Base-by-base conservation (phyloP, 768 basidiomycete species). In the Naematelia aurantialba region DNA sequence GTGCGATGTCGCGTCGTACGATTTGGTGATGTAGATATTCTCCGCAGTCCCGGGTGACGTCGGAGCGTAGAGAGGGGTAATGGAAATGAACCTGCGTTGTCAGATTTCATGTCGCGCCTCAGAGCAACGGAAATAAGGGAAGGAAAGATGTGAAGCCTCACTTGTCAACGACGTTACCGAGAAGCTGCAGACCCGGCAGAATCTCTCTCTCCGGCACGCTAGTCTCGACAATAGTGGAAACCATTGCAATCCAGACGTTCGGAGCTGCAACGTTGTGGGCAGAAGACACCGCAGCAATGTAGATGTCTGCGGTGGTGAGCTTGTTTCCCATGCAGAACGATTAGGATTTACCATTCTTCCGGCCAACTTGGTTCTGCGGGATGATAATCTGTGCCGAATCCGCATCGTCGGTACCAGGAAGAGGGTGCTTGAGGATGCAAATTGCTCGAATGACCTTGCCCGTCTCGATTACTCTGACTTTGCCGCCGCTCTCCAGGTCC, bases 301-400 rank as follows among this genome's bases (percentile, higher is more conserved):
- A 99, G 78, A 99, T 99, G 79, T 99, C 96, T 97, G 68, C 12
- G 22, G 14, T 26, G 2, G 52, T 59, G 39, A 56, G 52, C 55
- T 51, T 5, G 2, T 8, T 10, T 17, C 8, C 34, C 8, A 39
- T 39, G 8, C 31, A 44, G 31, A 4, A 3, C 39, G 39, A 31
- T 22, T 12, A 29, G 8, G 22, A 77, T 86, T 68, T 75, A 89
- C 94, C 96, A 73, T 99, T 89, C 79, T 87, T 85, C 67, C 96
- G 82, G 66, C 83, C 82, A 65, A 99, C 92, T 79, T 99, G 96
- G 79, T 97, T 97, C 79, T 98, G 96, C 42, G 96, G 96, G 62
- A 99, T 94, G 78, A 99, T 92, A 71, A 99, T 91, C 79, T 99
- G 96, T 39, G 87, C 87, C 69, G 89, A 91, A 80, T 99, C 96